These are phyloP conservation scores for Eucalyptus paniculata DNA, from an alignment of 345 rosid species.

Conservation along the genomic window DNA sequence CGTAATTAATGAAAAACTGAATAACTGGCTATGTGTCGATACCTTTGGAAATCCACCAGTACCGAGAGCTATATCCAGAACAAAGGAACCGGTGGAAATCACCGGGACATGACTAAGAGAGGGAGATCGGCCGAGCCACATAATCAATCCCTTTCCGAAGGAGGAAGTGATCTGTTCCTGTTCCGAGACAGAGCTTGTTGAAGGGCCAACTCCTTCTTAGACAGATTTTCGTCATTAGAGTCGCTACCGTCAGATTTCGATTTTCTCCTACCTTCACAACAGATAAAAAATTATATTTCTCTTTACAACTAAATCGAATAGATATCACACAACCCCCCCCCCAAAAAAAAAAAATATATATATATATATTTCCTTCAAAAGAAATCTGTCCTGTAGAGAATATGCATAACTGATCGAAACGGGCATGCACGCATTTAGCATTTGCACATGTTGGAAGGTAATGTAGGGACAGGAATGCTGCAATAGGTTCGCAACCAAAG, in stretches of 20 bases:
- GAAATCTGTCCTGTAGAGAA: background rate
- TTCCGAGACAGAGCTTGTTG: conserved; percentile 40
- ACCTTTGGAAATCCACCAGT: conserved; percentile 63
- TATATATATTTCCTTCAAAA: background rate
- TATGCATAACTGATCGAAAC: background rate
- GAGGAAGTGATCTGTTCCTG: conserved; percentile 64
- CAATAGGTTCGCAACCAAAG: background rate
- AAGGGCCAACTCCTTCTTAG: conserved; percentile 60
- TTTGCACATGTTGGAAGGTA: background rate
- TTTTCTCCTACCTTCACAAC: conserved; percentile 47
- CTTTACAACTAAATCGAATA: background rate
- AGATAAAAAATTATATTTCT: background rate
- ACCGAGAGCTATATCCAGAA: conserved; percentile 73
- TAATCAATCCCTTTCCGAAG: conserved; percentile 81
- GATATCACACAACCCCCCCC: background rate
- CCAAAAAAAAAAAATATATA: accelerated
- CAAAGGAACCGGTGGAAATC: conserved; percentile 77
- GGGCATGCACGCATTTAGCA: background rate
- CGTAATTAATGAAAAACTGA: background rate
- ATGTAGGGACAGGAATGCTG: background rate
- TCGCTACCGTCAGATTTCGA: conserved; percentile 68
- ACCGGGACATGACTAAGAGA: conserved; percentile 63
- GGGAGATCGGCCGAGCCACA: conserved; percentile 80
- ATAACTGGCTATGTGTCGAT: background rate
- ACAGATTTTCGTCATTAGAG: conserved; percentile 53